Conservation (phyloP, 306 rosid species). For the Trifolium repens region DNA sequence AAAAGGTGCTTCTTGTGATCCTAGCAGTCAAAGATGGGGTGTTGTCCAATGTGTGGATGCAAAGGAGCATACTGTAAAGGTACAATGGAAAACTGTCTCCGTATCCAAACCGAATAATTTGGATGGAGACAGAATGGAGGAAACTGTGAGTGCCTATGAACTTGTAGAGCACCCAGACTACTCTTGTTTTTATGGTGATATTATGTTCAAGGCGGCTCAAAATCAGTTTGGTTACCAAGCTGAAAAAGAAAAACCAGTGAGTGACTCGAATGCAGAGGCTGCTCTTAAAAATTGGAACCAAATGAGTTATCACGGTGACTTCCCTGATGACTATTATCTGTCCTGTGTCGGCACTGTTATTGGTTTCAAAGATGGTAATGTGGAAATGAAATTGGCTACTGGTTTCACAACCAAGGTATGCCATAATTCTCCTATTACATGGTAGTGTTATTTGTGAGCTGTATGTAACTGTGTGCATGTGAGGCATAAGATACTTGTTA, state of each 20-base stretch:
- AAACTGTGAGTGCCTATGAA: slow-evolving; percentile 92
- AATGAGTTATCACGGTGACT: slow-evolving; percentile 47
- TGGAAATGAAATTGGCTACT: slow-evolving; percentile 91
- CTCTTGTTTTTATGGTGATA: slow-evolving; percentile 81
- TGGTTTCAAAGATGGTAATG: slow-evolving; percentile 69
- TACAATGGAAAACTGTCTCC: slow-evolving; percentile 66
- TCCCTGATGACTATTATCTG: slow-evolving; percentile 54
- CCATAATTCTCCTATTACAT: background rate
- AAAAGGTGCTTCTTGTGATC: slow-evolving; percentile 72
- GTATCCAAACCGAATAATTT: slow-evolving; percentile 42
- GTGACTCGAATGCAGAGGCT: slow-evolving; percentile 45
- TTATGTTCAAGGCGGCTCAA: slow-evolving; percentile 77
- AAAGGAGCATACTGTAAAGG: slow-evolving; percentile 77
- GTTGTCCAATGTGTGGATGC: slow-evolving; percentile 88
- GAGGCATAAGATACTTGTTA: too few species aligned
- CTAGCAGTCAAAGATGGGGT: slow-evolving; percentile 79
- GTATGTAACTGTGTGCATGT: too few species aligned
- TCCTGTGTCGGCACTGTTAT: slow-evolving; percentile 70
- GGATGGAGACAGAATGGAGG: slow-evolving; percentile 64
- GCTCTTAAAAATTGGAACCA: slow-evolving; percentile 44
- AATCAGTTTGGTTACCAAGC: slow-evolving; percentile 68
- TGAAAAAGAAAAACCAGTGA: slow-evolving; percentile 45
- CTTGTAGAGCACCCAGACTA: slow-evolving; percentile 89
- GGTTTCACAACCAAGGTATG: slow-evolving; percentile 81
- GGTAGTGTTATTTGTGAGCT: too few species aligned